phyloP scores from a whole-genome alignment of 768 basidiomycete genomes.

The Hygrophoropsis aurantiaca region DNA sequence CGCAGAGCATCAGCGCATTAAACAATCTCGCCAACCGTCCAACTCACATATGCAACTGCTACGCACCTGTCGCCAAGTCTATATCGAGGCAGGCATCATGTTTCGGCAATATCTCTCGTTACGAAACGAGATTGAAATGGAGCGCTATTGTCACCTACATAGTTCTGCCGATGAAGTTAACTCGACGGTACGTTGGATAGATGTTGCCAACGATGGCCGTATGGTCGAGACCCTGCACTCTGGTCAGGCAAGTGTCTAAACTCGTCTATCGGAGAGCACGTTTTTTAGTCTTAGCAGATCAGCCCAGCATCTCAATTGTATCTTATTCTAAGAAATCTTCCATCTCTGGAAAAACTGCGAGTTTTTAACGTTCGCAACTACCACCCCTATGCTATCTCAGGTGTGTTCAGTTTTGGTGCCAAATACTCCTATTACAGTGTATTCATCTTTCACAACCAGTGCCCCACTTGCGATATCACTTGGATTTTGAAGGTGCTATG shows the following conservation, averaged over 20 bases:
- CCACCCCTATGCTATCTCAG: constrained; percentile 18
- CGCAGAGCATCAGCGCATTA: constrained; percentile 19
- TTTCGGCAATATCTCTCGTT: constrained; percentile 37
- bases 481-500: constrained; percentile 39
- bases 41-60: constrained; percentile 35
- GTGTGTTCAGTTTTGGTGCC: constrained; percentile 1
- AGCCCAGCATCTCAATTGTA: constrained; percentile 32
- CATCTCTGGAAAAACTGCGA: constrained; percentile 27
- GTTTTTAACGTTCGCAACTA: constrained; percentile 31
- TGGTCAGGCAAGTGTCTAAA: constrained; percentile 14
- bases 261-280: constrained; percentile 3
- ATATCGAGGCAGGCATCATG: constrained; percentile 27
- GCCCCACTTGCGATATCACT: constrained; percentile 16
- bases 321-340: constrained; percentile 26
- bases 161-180: constrained; percentile 17
- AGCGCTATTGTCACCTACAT: constrained; percentile 19
- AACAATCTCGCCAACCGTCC: constrained; percentile 26
- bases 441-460: constrained; percentile 13
- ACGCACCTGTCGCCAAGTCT: constrained; percentile 29
- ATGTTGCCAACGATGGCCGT: constrained; percentile 42
- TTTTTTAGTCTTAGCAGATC: constrained; percentile 4
- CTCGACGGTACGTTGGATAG: constrained; percentile 29
- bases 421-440: not conserved
- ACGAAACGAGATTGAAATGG: constrained; percentile 36
- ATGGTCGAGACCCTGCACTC: constrained; percentile 18